phyloP scores from a whole-genome alignment of 2,329 filamentous ascomycete genomes.

The Xylaria sp. region DNA sequence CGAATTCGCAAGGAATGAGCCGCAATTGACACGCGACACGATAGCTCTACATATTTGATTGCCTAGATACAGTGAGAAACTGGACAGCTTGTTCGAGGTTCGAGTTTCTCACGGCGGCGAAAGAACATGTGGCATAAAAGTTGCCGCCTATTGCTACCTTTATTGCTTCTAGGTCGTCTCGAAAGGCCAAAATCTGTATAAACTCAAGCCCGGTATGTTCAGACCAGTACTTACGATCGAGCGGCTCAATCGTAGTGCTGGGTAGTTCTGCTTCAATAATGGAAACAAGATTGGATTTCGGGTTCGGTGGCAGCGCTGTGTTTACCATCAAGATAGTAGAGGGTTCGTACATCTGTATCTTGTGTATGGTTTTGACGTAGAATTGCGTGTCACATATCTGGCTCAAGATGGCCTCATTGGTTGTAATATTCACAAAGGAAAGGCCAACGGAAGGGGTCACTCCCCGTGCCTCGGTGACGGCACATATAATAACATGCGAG shows the following conservation, averaged over 20 bases:
- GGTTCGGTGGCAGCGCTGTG: slow-evolving; percentile 71
- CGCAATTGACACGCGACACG: slow-evolving; percentile 74
- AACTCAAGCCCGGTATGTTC: slow-evolving; percentile 81
- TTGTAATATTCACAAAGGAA: slow-evolving; percentile 87
- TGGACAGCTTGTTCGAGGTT: background rate
- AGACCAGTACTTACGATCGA: slow-evolving; percentile 86
- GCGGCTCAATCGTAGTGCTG: slow-evolving; percentile 67
- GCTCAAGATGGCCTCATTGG: slow-evolving; percentile 84
- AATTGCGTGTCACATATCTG: slow-evolving; percentile 95
- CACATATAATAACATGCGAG: slow-evolving; percentile 82
- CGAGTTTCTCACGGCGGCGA: slow-evolving; percentile 75
- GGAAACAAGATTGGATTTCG: slow-evolving; percentile 76
- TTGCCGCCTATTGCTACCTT: slow-evolving; percentile 84
- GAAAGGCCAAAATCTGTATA: slow-evolving; percentile 81
- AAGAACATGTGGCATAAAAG: slow-evolving; percentile 84
- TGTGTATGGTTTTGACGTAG: slow-evolving; percentile 88
- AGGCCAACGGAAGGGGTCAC: slow-evolving; percentile 85
- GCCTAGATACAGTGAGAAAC: slow-evolving; percentile 60
- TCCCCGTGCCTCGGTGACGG: slow-evolving; percentile 86
- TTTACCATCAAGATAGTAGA: slow-evolving; percentile 81
- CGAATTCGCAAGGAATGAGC: slow-evolving; percentile 85
- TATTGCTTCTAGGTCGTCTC: slow-evolving; percentile 81
- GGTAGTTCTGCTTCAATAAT: slow-evolving; percentile 78
- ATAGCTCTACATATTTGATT: slow-evolving; percentile 81
- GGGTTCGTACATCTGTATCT: slow-evolving; percentile 82